A percentile compares a stretch with the other conserved stretches of the same genome.
These are phyloP conservation scores for Phaeosphaeria sp. DNA, from an alignment of 2,329 filamentous ascomycete genomes.

Conservation along the genomic window DNA sequence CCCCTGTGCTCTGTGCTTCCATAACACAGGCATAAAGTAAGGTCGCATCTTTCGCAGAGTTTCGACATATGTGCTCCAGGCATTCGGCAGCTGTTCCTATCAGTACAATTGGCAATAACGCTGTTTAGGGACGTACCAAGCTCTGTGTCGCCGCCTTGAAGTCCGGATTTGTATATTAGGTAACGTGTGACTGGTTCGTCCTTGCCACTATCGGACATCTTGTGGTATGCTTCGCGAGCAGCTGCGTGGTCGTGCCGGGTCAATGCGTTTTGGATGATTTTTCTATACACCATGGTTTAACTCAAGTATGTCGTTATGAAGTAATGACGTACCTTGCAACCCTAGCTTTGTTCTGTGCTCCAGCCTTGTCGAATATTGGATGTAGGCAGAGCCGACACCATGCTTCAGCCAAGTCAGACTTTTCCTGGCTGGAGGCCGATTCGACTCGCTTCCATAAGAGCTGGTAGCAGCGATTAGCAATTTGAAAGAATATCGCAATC, in stretches of 20 bases:
- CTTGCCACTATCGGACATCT: constrained; percentile 65
- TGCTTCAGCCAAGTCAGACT: constrained; percentile 63
- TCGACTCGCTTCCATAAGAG: constrained; percentile 85
- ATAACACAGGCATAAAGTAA: constrained; percentile 81
- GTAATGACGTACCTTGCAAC: constrained; percentile 63
- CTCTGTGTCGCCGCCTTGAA: constrained; percentile 65
- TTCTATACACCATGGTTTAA: constrained; percentile 62
- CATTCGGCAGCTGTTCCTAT: constrained; percentile 63
- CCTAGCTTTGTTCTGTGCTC: constrained; percentile 71
- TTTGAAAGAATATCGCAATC: not conserved
- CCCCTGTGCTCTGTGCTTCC: constrained; percentile 72
- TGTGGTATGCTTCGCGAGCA: constrained; percentile 63
- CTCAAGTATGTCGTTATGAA: not conserved
- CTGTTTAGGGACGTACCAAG: constrained; percentile 48
- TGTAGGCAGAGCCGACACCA: constrained; percentile 79
- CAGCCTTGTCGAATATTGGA: constrained; percentile 68
- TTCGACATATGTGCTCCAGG: constrained; percentile 66
- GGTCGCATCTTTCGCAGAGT: constrained; percentile 61
- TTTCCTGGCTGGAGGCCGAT: constrained; percentile 58
- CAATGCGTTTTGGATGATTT: constrained; percentile 74
- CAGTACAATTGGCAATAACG: constrained; percentile 3
- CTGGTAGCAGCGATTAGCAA: constrained; percentile 51
- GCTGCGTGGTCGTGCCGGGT: constrained; percentile 61
- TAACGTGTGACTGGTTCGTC: constrained; percentile 73
- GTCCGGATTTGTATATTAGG: constrained; percentile 75